phyloP scores from a whole-genome alignment of 73 alveolate species.

The Tetrahymena thermophila region DNA sequence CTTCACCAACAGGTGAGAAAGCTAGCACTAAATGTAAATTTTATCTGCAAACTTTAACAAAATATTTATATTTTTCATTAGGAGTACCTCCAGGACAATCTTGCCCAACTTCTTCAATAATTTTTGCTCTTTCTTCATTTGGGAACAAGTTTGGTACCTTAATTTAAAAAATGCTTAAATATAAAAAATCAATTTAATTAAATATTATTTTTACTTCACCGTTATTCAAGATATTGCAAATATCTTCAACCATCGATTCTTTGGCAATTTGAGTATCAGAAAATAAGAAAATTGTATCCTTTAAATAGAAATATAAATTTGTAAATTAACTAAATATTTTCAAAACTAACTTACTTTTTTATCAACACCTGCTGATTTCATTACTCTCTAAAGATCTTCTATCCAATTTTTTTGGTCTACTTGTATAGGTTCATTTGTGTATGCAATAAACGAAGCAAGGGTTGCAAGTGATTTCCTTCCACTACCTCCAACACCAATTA shows the following conservation, averaged over 20 bases:
- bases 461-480: conserved; percentile 60
- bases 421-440: conserved; percentile 51
- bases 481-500: conserved; percentile 74
- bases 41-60: conserved; percentile 31
- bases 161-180: background rate
- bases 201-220: conserved; percentile 15
- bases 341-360: conserved; percentile 56
- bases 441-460: conserved; percentile 54
- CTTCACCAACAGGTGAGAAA: conserved; percentile 47
- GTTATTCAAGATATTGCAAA: conserved; percentile 21
- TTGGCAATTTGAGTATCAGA: conserved; percentile 13
- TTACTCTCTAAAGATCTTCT: conserved; percentile 51
- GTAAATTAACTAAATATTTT: background rate
- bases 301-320: background rate
- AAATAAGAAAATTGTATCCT: background rate
- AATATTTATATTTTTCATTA: conserved; percentile 30
- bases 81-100: conserved; percentile 31
- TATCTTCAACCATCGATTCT: conserved; percentile 19
- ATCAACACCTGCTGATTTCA: conserved; percentile 63
- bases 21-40: conserved; percentile 42
- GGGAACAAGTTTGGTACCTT: conserved; percentile 17
- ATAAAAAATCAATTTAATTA: background rate
- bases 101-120: conserved; percentile 33
- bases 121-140: conserved; percentile 36
- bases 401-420: conserved; percentile 63